These are phyloP conservation scores for Xylaria sp. DNA, from an alignment of 495 filamentous ascomycete genomes.

Conservation along the genomic window DNA sequence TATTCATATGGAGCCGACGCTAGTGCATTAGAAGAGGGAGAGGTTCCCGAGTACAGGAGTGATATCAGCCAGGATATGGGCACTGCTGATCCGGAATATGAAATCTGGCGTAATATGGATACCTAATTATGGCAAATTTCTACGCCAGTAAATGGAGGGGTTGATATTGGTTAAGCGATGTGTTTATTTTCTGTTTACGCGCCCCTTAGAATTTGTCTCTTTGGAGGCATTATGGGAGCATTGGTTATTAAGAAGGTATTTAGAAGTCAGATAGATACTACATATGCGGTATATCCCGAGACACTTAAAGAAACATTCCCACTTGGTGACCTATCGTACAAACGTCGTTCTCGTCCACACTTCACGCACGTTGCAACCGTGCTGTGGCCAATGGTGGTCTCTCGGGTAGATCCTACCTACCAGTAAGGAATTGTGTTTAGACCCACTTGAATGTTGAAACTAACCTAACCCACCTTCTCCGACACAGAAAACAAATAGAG, in stretches of 20 bases:
- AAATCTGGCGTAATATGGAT: background rate
- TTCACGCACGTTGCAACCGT: background rate
- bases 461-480: background rate
- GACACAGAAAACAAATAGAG: background rate
- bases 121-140: background rate
- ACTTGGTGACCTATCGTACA: background rate
- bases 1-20: background rate
- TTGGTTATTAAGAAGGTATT: too few species aligned
- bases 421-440: background rate
- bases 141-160: background rate
- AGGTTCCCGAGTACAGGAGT: constrained; percentile 3
- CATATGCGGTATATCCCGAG: background rate
- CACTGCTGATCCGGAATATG: background rate
- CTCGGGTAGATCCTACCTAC: constrained; percentile 1
- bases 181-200: background rate
- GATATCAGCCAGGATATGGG: background rate
- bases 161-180: background rate
- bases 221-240: background rate
- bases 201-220: background rate
- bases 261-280: background rate
- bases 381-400: background rate
- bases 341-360: background rate
- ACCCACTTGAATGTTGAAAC: background rate
- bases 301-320: background rate
- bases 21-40: constrained; percentile 10